Base-by-base conservation (phyloP, 1,284 basidiomycete genomes). In the Trichosporon inkin region DNA sequence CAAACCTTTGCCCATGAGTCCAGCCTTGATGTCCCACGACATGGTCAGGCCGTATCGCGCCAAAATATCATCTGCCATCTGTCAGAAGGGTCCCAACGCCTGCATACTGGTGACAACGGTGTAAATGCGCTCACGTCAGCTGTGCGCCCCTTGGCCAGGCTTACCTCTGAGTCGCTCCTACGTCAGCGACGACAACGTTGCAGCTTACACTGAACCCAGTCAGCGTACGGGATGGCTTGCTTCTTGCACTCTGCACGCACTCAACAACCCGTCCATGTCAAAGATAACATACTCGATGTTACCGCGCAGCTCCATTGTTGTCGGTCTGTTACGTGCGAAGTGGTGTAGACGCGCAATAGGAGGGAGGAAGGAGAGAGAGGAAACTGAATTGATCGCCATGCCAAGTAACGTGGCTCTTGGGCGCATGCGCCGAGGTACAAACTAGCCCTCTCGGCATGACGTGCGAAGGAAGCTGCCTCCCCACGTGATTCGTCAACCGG, bases 21-120 rank as follows among this genome's bases (percentile, higher is more conserved):
- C 74, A 17, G 74, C 59, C 66, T 80, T 80, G 68, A 78, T 74
- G 58, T 74, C 75, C 78, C 78, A 78, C 1, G 73, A 73, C 68
- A 77, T 73, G 54, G 62, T 59, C 52, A 66, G 67, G 10, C 78
- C 78, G 61, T 77, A 78, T 19, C 74, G 68, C 5, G 60, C 72
- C 6, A 80, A 68, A 22, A 78, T 76, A 10, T 70, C 68, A 58
- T 78, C 77, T 73, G 71, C 28, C 3, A 56, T 63, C 34, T 60
- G 35, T 53, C 13, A 35, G 14, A n/a, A 6, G 14, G 14, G 1
- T 3, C 2, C 0, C 11, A 20, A 10, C 10, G 34, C 36, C 14
- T 7, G 56, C 67, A n/a, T 44, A 71, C 68, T 71, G 4, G 74
- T 76, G 3, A 75, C 71, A 22, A 71, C 63, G 8, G 77, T 79